Evolutionary conservation across 2,329 filamentous ascomycete species (phyloP).

Genomic region (Pseudopyrenochaeta lycopersici): DNA sequence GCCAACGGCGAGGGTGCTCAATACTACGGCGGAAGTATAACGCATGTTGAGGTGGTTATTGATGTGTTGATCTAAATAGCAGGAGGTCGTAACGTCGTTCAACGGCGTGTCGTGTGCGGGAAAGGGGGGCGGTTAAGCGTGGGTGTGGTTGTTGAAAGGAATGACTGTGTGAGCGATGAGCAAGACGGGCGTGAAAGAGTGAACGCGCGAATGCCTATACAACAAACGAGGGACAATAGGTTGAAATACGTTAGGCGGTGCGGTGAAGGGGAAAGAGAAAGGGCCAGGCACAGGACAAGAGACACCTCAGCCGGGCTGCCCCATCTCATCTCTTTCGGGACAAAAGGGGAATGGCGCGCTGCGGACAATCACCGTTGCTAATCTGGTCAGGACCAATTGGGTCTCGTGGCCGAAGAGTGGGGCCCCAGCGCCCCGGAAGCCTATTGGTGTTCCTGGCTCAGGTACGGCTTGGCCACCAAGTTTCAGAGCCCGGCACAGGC

Average conservation of each 20-base stretch:
- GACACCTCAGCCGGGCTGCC: slow-evolving; percentile 30
- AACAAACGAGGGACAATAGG: slow-evolving; percentile 32
- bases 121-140: slow-evolving; percentile 4
- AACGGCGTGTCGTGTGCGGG: slow-evolving; percentile 25
- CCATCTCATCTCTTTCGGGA: slow-evolving; percentile 34
- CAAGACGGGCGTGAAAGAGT: slow-evolving; percentile 49
- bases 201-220: slow-evolving; percentile 46
- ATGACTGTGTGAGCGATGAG: slow-evolving; percentile 37
- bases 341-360: slow-evolving; percentile 21
- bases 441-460: slow-evolving; percentile 47
- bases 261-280: slow-evolving; percentile 35
- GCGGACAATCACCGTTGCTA: slow-evolving; percentile 30
- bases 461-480: slow-evolving; percentile 27
- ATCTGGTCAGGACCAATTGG: slow-evolving; percentile 37
- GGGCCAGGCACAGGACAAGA: slow-evolving; percentile 31
- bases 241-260: slow-evolving; percentile 27
- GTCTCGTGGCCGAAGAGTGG: slow-evolving; percentile 25
- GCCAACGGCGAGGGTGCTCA: slow-evolving; percentile 48
- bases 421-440: not conserved
- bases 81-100: slow-evolving; percentile 37
- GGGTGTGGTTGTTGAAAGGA: slow-evolving; percentile 31
- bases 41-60: slow-evolving; percentile 37
- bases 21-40: slow-evolving; percentile 47
- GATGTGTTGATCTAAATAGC: slow-evolving; percentile 16
- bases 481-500: slow-evolving; percentile 17